These are phyloP conservation scores for Sugiyamaella mastotermitis DNA, from an alignment of 805 yeast species.

Conservation along the genomic window DNA sequence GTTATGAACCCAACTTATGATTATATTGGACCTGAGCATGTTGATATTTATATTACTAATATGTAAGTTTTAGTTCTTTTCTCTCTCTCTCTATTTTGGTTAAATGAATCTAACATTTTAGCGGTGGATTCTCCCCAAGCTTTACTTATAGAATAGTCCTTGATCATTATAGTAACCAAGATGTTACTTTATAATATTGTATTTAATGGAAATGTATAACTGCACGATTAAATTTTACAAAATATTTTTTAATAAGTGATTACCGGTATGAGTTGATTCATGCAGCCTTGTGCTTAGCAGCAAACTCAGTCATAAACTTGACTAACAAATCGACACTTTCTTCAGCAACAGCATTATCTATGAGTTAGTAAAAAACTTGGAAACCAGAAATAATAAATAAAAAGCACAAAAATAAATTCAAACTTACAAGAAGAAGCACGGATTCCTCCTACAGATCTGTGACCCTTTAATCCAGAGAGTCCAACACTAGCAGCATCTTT, in stretches of 20 bases:
- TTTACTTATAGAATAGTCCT: constrained; percentile 91
- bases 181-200: constrained; percentile 31
- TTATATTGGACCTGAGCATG: constrained; percentile 87
- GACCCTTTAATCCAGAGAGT: constrained; percentile 85
- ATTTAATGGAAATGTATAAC: too few species aligned
- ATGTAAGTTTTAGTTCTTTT: too few species aligned
- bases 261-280: too few species aligned
- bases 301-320: constrained; percentile 56
- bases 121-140: constrained; percentile 95
- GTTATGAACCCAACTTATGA: constrained; percentile 86
- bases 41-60: constrained; percentile 90
- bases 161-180: constrained; percentile 87
- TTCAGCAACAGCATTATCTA: constrained; percentile 69
- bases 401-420: background rate
- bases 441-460: constrained; percentile 95
- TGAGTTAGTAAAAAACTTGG: constrained; percentile 3
- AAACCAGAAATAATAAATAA: background rate
- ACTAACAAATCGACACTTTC: constrained; percentile 54
- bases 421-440: constrained; percentile 67
- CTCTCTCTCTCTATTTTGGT: constrained; percentile 10
- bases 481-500: constrained; percentile 53
- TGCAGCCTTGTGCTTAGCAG: too few species aligned
- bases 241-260: too few species aligned
- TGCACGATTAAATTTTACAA: too few species aligned
- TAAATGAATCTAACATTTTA: too few species aligned